Evolutionary conservation across 2,329 filamentous ascomycete species (phyloP).

Genomic region (Colletotrichum graminicola): DNA sequence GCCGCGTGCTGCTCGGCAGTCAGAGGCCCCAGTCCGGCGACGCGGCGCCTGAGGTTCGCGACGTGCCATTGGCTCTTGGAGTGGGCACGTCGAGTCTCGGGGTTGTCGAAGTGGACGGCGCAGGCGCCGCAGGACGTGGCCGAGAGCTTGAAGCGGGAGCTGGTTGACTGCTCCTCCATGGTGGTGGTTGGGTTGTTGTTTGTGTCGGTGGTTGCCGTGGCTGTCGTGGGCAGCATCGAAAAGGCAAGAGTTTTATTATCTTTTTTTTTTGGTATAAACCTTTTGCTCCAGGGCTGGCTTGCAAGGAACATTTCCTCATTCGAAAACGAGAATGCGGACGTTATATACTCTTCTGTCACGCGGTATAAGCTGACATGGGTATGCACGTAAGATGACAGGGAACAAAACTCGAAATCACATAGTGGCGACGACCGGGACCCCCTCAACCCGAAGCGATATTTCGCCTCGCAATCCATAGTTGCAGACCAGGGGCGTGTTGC

Average conservation of each 20-base stretch:
- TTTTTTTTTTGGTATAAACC: background rate
- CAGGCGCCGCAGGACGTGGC: constrained; percentile 35
- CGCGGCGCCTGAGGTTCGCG: constrained; percentile 37
- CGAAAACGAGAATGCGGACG: background rate
- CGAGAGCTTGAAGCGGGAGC: constrained; percentile 38
- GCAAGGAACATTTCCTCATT: background rate
- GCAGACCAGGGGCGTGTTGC: constrained; percentile 7
- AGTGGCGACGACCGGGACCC: background rate
- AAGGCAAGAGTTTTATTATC: background rate
- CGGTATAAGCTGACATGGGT: background rate
- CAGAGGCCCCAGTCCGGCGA: constrained; percentile 26
- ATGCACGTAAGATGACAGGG: background rate
- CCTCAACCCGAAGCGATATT: background rate
- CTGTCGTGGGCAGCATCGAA: background rate
- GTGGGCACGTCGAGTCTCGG: constrained; percentile 31
- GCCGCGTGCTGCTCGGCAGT: constrained; percentile 29
- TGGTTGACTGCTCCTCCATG: constrained; percentile 23
- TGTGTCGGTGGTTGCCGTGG: constrained; percentile 8
- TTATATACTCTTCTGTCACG: background rate
- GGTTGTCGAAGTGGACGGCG: constrained; percentile 30
- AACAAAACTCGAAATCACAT: background rate
- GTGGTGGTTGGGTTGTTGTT: background rate
- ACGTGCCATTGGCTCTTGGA: constrained; percentile 39
- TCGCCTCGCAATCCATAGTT: background rate
- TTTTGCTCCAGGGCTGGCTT: background rate